Evolutionary conservation across 108 stramenopile species (phyloP).

Genomic region (Cyclotella baltica): DNA sequence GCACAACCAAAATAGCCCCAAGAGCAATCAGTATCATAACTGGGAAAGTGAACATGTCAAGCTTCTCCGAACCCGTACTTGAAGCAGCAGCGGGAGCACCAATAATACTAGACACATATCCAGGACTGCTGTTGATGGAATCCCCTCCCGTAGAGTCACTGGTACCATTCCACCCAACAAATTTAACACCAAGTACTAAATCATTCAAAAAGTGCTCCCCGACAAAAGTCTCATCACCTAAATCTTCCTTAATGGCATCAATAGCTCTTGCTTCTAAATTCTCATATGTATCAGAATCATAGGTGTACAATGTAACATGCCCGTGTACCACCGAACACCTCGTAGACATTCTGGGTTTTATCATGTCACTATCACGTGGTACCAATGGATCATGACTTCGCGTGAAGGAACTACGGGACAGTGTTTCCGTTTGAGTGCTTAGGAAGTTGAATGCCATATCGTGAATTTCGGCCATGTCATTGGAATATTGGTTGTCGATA

Average conservation of each 20-base stretch:
- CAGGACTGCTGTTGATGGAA: slow-evolving; percentile 1
- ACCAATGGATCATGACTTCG: slow-evolving; percentile 1
- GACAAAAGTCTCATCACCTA: not conserved
- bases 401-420: slow-evolving; percentile 7
- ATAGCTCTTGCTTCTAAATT: slow-evolving; percentile 22
- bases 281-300: slow-evolving; percentile 10
- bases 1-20: slow-evolving; percentile 3
- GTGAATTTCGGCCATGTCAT: not conserved
- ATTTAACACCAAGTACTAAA: slow-evolving; percentile 16
- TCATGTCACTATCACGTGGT: not conserved
- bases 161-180: not conserved
- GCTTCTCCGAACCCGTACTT: not conserved
- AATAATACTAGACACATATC: slow-evolving; percentile 15
- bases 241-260: slow-evolving; percentile 15
- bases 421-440: slow-evolving; percentile 31
- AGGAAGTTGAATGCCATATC: slow-evolving; percentile 33
- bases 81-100: not conserved
- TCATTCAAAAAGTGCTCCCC: slow-evolving; percentile 9
- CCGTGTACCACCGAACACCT: slow-evolving; percentile 32
- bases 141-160: not conserved
- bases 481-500: not conserved
- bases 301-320: slow-evolving; percentile 21
- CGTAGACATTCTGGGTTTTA: slow-evolving; percentile 6
- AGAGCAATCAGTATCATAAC: slow-evolving; percentile 16
- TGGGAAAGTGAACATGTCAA: slow-evolving; percentile 3